These are phyloP conservation scores for Vitis labrusca DNA, from an alignment of 164 flowering plant species.

Conservation along the genomic window DNA sequence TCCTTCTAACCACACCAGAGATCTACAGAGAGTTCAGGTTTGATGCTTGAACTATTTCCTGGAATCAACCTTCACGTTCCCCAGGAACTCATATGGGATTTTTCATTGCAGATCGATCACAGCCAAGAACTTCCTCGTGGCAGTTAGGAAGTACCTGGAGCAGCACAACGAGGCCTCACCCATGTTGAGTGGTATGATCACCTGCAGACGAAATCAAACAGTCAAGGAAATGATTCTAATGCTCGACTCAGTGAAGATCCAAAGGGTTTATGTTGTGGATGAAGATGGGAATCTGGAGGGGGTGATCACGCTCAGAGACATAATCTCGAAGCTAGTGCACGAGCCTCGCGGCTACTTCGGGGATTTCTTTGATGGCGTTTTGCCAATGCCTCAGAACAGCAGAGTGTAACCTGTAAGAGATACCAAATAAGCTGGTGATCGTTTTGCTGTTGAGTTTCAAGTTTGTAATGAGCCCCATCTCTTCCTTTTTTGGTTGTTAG, in stretches of 20 bases:
- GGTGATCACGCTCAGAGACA: conserved; percentile 90
- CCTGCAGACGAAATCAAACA: conserved; percentile 57
- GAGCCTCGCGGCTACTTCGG: conserved; percentile 95
- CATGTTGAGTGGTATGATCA: conserved; percentile 53
- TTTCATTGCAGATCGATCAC: conserved; percentile 67
- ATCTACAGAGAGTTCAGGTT: conserved; percentile 89
- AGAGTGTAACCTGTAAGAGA: conserved; percentile 42
- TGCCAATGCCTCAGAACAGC: conserved; percentile 74
- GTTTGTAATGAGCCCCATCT: no score
- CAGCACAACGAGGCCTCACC: conserved; percentile 52
- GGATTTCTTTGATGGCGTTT: conserved; percentile 92
- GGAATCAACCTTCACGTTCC: neutral
- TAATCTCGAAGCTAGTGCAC: conserved; percentile 91
- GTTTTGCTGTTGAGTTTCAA: no score
- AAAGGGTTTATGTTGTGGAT: conserved; percentile 79
- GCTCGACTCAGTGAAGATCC: conserved; percentile 78
- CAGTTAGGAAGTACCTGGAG: conserved; percentile 55
- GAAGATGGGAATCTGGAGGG: conserved; percentile 74
- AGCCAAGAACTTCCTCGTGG: conserved; percentile 75
- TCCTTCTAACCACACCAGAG: conserved; percentile 84
- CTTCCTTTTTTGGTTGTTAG: no score
- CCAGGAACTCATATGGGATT: neutral
- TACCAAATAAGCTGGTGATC: neutral
- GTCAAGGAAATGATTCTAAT: conserved; percentile 66
- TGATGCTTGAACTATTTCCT: neutral